Base-by-base conservation (phyloP, 148 eudicot species). In the Mesembryanthemum crystallinum region DNA sequence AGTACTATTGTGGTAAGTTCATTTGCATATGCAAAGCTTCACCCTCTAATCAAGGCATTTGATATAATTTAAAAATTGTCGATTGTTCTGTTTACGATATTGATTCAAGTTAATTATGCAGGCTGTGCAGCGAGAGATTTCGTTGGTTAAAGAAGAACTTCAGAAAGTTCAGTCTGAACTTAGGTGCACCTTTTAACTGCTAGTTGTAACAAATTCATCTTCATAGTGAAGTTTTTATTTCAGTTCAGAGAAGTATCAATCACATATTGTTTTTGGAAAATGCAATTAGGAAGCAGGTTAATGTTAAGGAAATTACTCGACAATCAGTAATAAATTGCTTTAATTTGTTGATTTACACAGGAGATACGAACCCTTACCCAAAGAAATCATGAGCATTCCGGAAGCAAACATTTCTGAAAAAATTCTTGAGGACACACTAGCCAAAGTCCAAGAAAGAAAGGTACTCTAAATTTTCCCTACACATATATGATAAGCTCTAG, bases 371-470 rank as follows among this genome's bases (percentile, higher is more conserved):
- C 77, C 73, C 33, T 49, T 63, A 30, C 37, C 60, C 8, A 65
- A 52, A 52, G 61, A 64, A 49, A 77, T 73, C 21, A 61, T 35
- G 71, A 67, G 78, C 29, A 27, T 37, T 9, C 64, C 63, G 54
- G 80, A 77, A 60, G 75, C 77, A 14, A 42, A 81, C 27, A 11
- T 29, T 25, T 15, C 51, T 61, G 84, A 81, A 49, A 25, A 51
- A 15, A 15, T 14, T 37, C 58, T 77, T 39, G 51, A 49, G 59
- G 65, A 35, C 14, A 27, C 68, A 25, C 80, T 81, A 33, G 73
- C 74, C 28, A 60, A 33, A 32, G 74, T 81, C 55, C 73, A 73
- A 42, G 74, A 77, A 10, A 73, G 78, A 73, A 66, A 73, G 80
- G 84, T 81, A 52, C 20, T 5, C 24, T 45, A 10, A 8, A 13